Percentiles rank a stretch among this genome's conserved stretches.
Evolutionary conservation across 108 stramenopile genomes (phyloP).

Genomic region (Nannochloropsis granulata): DNA sequence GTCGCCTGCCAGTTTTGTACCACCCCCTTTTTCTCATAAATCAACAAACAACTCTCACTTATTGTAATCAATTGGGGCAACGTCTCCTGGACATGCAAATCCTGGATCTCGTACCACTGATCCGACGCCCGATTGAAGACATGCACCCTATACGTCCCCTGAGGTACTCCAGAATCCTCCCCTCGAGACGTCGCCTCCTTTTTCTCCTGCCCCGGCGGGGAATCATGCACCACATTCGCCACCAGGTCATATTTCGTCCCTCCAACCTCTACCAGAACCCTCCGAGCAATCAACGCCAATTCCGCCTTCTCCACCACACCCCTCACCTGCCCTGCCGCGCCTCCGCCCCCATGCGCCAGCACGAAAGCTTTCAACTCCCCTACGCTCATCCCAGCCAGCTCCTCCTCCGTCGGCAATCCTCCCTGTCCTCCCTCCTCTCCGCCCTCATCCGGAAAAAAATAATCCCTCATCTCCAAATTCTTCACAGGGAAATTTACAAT

Average conservation of each 20-base stretch:
- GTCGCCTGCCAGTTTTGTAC: not conserved
- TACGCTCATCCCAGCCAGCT: conserved; percentile 54
- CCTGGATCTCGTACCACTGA: conserved; percentile 95
- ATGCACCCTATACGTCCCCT: conserved; percentile 74
- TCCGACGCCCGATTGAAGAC: conserved; percentile 63
- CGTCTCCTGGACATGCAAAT: conserved; percentile 78
- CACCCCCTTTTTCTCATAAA: conserved; percentile 45
- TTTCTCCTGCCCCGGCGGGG: conserved; percentile 22
- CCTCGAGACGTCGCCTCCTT: conserved; percentile 7
- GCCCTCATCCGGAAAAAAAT: not conserved
- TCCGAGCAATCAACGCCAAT: conserved; percentile 47
- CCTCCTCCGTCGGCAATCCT: conserved; percentile 42
- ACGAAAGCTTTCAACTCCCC: conserved; percentile 56
- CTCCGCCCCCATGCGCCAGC: conserved; percentile 24
- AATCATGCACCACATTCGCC: conserved; percentile 82
- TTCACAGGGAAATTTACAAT: conserved; percentile 95
- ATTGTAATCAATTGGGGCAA: conserved; percentile 91
- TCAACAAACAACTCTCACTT: conserved; percentile 75
- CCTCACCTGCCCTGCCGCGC: conserved; percentile 23
- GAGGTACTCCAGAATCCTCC: conserved; percentile 2
- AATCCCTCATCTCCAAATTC: conserved; percentile 69
- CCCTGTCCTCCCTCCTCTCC: not conserved
- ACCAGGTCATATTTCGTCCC: conserved; percentile 87
- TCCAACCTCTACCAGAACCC: conserved; percentile 53
- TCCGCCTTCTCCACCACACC: conserved; percentile 39